A percentile compares a stretch with the other conserved stretches of the same genome.
Evolutionary conservation across 306 rosid species (phyloP).

Genomic region (Glycine soja): DNA sequence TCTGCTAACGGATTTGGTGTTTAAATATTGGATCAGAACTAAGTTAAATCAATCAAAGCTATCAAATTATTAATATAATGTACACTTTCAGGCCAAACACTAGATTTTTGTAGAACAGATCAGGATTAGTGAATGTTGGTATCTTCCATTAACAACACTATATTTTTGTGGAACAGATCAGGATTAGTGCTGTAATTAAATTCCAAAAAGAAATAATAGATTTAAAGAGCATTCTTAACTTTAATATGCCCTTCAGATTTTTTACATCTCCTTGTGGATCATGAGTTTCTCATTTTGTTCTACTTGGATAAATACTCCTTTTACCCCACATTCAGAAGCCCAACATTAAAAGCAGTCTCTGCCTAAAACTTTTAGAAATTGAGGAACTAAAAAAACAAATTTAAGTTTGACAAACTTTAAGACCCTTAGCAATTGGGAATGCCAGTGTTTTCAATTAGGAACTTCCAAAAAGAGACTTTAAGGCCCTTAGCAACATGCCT

Average conservation of each 20-base stretch:
- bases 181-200: background rate
- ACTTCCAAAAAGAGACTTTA: slow-evolving; percentile 58
- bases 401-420: no score
- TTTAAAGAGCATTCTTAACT: background rate
- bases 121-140: no score
- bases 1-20: slow-evolving; percentile 3
- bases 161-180: no score
- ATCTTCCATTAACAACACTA: background rate
- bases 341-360: background rate
- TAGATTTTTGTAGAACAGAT: no score
- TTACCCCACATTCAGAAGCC: background rate
- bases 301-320: background rate
- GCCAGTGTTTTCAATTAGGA: slow-evolving; percentile 56
- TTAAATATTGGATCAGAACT: slow-evolving; percentile 1
- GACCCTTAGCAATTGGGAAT: slow-evolving; percentile 43
- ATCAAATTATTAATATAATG: background rate
- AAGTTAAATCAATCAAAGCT: slow-evolving; percentile 7
- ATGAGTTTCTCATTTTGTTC: background rate
- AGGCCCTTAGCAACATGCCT: slow-evolving; percentile 44
- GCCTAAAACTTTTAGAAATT: no score
- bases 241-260: background rate
- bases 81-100: slow-evolving; percentile 20
- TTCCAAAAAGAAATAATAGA: background rate
- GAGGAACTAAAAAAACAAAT: no score
- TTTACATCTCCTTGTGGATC: background rate